phyloP scores from a whole-genome alignment of 2,329 filamentous ascomycete genomes.

The Endothia cerciana region DNA sequence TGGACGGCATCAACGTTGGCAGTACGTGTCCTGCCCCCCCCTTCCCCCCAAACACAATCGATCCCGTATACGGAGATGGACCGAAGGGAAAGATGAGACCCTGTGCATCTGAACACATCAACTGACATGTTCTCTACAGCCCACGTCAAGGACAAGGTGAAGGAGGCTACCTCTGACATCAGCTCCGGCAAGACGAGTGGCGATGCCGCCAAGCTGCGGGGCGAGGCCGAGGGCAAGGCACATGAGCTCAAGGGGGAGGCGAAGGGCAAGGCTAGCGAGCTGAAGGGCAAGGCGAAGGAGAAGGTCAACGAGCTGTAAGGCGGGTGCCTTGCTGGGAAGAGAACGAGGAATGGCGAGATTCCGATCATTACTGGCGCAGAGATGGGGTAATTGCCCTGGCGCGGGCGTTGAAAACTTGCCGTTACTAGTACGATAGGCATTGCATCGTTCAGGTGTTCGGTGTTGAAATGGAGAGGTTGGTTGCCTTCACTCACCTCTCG shows the following conservation, averaged over 20 bases:
- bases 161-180: slow-evolving; percentile 46
- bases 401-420: background rate
- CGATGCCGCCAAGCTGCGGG: slow-evolving; percentile 39
- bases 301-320: slow-evolving; percentile 28
- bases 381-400: background rate
- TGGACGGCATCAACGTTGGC: slow-evolving; percentile 63
- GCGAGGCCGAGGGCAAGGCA: slow-evolving; percentile 44
- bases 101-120: background rate
- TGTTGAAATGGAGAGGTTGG: background rate
- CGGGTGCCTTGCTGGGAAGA: background rate
- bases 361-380: background rate
- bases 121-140: slow-evolving; percentile 36
- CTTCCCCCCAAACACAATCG: too few species aligned
- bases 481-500: background rate
- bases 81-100: slow-evolving; percentile 23
- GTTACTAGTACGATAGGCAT: slow-evolving; percentile 14
- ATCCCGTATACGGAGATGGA: too few species aligned
- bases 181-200: slow-evolving; percentile 42
- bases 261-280: slow-evolving; percentile 36
- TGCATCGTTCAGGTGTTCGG: slow-evolving; percentile 26
- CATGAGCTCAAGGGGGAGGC: slow-evolving; percentile 44
- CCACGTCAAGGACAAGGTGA: slow-evolving; percentile 50
- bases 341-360: background rate
- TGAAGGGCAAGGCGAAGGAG: slow-evolving; percentile 30
- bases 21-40: slow-evolving; percentile 45